phyloP scores from a whole-genome alignment of 257 asterid species.

The Gardenia jasminoides region DNA sequence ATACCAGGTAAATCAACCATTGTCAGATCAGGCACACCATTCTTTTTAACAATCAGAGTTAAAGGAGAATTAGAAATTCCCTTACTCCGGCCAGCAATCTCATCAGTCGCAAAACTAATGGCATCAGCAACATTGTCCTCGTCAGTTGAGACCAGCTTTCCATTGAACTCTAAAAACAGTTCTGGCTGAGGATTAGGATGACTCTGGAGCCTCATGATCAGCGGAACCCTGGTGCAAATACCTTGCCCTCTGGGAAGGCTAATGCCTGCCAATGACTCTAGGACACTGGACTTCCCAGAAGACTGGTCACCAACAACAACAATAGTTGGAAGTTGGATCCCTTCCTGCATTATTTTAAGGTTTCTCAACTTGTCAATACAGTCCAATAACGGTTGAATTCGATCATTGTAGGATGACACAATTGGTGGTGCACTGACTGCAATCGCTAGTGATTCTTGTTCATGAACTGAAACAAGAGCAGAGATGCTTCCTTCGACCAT shows the following conservation, averaged over 20 bases:
- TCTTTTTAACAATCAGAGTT: conserved; percentile 6
- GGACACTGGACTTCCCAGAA: conserved; percentile 20
- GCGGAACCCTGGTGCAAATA: conserved; percentile 16
- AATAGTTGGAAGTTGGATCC: conserved; percentile 22
- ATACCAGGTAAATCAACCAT: conserved; percentile 27
- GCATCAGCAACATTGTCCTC: conserved; percentile 6
- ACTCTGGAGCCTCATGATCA: conserved; percentile 21
- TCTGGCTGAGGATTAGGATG: conserved; percentile 6
- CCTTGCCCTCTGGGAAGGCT: conserved; percentile 25
- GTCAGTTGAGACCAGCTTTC: background rate
- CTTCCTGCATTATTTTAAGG: conserved; percentile 18
- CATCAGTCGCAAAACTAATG: background rate
- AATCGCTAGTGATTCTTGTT: too few species aligned
- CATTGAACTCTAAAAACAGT: conserved; percentile 3
- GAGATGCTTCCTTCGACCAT: too few species aligned
- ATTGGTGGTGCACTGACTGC: background rate
- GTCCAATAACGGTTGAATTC: conserved; percentile 5
- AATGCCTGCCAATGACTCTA: conserved; percentile 19
- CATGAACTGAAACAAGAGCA: too few species aligned
- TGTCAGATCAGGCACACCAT: conserved; percentile 5
- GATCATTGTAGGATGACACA: background rate
- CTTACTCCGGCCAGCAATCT: conserved; percentile 15
- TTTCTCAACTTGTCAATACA: conserved; percentile 18
- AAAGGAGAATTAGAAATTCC: conserved; percentile 18
- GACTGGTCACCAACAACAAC: conserved; percentile 30